These are phyloP conservation scores for Entrophospora sp. DNA, from an alignment of 192 early-diverging fungal genomes.

Conservation along the genomic window DNA sequence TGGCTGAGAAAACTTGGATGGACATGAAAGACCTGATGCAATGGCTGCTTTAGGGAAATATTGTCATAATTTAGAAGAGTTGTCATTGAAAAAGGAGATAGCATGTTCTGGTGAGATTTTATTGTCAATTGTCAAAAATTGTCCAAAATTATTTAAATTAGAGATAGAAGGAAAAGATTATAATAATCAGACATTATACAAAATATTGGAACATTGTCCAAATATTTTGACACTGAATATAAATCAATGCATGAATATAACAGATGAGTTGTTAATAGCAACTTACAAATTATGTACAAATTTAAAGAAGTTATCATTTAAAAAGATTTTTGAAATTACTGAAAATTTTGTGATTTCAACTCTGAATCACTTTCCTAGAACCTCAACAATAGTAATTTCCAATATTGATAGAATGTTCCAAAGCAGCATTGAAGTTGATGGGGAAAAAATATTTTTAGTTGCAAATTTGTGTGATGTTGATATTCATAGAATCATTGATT, in stretches of 20 bases:
- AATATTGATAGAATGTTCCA: background rate
- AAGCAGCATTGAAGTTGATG: background rate
- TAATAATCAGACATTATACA: background rate
- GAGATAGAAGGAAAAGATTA: constrained; percentile 1
- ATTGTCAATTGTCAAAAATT: background rate
- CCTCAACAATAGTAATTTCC: background rate
- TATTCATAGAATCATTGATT: background rate
- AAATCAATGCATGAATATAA: constrained; percentile 7
- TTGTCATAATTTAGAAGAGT: constrained; percentile 11
- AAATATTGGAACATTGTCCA: background rate
- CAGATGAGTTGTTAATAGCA: background rate
- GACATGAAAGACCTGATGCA: no score
- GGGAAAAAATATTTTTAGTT: background rate
- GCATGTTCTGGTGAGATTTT: background rate
- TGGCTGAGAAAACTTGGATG: no score
- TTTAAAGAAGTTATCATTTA: background rate
- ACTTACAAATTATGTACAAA: constrained; percentile 1
- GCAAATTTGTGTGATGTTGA: background rate
- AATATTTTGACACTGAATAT: background rate
- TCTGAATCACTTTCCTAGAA: background rate
- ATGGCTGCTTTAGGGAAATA: background rate
- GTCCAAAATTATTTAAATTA: background rate
- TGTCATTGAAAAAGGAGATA: constrained; percentile 14
- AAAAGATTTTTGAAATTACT: background rate
- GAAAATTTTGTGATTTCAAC: background rate